phyloP scores from a whole-genome alignment of 345 rosid species.

The Eucalyptus urophylla region DNA sequence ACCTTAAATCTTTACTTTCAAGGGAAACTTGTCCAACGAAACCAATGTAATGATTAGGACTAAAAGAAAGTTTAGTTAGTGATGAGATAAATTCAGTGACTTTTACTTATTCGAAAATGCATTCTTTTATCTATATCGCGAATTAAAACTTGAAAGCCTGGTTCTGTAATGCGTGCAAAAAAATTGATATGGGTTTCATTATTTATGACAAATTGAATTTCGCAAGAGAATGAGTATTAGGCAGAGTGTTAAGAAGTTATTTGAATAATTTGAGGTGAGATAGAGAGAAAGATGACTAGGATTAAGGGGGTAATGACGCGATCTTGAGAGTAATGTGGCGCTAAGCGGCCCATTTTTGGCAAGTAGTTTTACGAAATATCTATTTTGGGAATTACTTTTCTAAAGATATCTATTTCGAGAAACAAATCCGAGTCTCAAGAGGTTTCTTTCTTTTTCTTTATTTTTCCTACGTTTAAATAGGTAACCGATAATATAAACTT shows the following conservation, averaged over 20 bases:
- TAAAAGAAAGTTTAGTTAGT: not conserved
- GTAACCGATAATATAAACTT: not conserved
- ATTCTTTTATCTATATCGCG: rapidly evolving
- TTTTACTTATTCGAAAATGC: not conserved
- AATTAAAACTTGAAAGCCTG: not conserved
- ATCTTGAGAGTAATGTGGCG: not conserved
- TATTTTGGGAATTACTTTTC: not conserved
- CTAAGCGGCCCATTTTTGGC: not conserved
- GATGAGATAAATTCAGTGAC: not conserved
- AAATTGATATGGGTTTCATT: not conserved
- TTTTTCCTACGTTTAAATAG: not conserved
- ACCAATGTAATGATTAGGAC: not conserved
- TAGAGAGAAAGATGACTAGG: not conserved
- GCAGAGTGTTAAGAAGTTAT: not conserved
- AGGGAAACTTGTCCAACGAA: not conserved
- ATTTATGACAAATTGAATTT: not conserved
- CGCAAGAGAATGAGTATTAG: not conserved
- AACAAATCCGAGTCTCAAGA: not conserved
- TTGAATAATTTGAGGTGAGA: not conserved
- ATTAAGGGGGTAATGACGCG: not conserved
- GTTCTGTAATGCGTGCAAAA: not conserved
- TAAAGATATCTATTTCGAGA: not conserved
- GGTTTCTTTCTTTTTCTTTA: not conserved
- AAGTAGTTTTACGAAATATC: not conserved
- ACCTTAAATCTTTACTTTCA: not conserved